phyloP scores from a whole-genome alignment of 306 rosid genomes.

The Notholithocarpus densiflorus region DNA sequence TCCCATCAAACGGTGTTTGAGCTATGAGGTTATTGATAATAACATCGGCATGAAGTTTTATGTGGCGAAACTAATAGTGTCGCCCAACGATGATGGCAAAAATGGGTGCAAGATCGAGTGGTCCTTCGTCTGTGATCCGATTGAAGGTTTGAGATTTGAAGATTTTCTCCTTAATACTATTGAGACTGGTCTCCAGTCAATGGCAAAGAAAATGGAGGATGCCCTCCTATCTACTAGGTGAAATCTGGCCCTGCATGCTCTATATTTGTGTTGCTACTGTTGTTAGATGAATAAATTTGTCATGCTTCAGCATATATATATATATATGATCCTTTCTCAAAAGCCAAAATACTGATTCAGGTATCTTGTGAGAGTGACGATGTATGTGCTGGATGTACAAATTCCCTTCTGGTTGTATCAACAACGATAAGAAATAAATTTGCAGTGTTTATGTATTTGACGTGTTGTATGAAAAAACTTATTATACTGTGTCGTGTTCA shows the following conservation, averaged over 20 bases:
- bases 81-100: constrained; percentile 9
- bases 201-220: constrained; percentile 40
- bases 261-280: neutral
- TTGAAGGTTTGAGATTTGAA: constrained; percentile 36
- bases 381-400: too few relatives aligned
- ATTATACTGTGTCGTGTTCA: too few relatives aligned
- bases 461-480: too few relatives aligned
- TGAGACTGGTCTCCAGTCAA: constrained; percentile 19
- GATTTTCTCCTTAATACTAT: constrained; percentile 19
- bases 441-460: too few relatives aligned
- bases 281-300: neutral
- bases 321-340: too few relatives aligned
- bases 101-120: constrained; percentile 54
- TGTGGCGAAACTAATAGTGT: constrained; percentile 30
- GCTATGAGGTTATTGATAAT: constrained; percentile 40
- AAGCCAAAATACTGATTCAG: too few relatives aligned
- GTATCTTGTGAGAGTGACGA: too few relatives aligned
- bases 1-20: constrained; percentile 36
- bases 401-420: too few relatives aligned
- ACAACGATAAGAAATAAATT: too few relatives aligned
- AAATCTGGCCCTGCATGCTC: neutral
- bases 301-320: too few relatives aligned
- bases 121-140: constrained; percentile 54
- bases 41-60: constrained; percentile 50
- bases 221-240: neutral